These are phyloP conservation scores for Angomonas deanei DNA, from an alignment of 208 protist genomes.

Conservation along the genomic window DNA sequence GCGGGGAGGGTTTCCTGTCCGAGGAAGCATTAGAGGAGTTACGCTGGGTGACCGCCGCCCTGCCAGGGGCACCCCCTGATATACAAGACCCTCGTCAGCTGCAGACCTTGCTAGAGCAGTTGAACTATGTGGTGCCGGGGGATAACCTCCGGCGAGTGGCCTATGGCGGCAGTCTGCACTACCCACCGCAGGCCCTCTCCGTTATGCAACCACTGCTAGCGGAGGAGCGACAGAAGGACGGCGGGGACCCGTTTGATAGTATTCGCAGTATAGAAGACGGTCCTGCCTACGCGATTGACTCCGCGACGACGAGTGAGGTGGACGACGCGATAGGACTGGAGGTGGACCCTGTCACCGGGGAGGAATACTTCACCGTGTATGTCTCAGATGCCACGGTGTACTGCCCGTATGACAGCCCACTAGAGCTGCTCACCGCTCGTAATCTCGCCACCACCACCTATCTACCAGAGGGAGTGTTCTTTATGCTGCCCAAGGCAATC, in stretches of 20 bases:
- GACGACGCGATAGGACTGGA: constrained; percentile 85
- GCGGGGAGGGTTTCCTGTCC: constrained; percentile 52
- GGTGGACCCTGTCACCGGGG: constrained; percentile 42
- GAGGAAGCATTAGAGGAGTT: constrained; percentile 55
- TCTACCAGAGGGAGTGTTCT: constrained; percentile 83
- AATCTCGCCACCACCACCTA: constrained; percentile 84
- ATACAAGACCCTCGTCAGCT: constrained; percentile 51
- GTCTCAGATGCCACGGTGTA: constrained; percentile 87
- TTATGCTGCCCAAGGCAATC: constrained; percentile 85
- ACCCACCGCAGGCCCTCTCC: constrained; percentile 56
- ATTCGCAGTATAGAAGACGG: constrained; percentile 37
- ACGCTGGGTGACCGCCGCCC: constrained; percentile 27
- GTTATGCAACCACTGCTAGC: constrained; percentile 36
- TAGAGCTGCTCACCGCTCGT: constrained; percentile 81
- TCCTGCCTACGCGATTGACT: constrained; percentile 84
- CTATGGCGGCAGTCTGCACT: constrained; percentile 59
- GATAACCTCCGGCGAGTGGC: constrained; percentile 72
- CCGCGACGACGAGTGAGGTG: constrained; percentile 84
- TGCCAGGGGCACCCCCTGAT: constrained; percentile 37
- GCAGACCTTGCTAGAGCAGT: constrained; percentile 44
- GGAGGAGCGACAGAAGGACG: constrained; percentile 37
- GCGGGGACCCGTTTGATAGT: constrained; percentile 63
- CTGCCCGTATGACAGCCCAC: constrained; percentile 69
- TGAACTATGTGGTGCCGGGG: constrained; percentile 53
- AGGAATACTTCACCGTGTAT: constrained; percentile 76